These are phyloP conservation scores for Chamaecrista fasciculata DNA, from an alignment of 306 rosid genomes.

Conservation along the genomic window DNA sequence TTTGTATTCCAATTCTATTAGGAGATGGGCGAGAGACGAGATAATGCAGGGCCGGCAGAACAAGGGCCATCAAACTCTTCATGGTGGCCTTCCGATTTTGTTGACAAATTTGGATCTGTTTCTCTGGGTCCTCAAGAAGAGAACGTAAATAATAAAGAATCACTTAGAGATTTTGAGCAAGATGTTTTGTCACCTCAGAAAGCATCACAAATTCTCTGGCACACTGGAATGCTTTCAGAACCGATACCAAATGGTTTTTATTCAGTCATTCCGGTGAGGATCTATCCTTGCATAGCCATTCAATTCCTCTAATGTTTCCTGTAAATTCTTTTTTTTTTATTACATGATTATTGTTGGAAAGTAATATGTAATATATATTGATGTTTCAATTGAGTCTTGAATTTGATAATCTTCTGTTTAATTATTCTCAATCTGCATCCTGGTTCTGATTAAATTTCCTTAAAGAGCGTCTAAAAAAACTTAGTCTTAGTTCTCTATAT, in stretches of 20 bases:
- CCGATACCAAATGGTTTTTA: constrained; percentile 95
- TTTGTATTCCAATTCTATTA: constrained; percentile 47
- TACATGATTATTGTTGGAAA: background rate
- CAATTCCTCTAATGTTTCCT: constrained; percentile 15
- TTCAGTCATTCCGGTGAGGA: constrained; percentile 79
- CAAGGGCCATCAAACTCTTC: constrained; percentile 74
- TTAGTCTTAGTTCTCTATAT: background rate
- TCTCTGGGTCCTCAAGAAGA: constrained; percentile 74
- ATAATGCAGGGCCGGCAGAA: constrained; percentile 61
- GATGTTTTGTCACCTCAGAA: constrained; percentile 67
- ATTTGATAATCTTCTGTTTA: background rate
- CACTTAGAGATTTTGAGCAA: constrained; percentile 49
- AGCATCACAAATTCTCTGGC: constrained; percentile 92
- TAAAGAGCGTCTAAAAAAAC: background rate
- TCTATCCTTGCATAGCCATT: constrained; percentile 6
- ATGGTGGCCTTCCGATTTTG: constrained; percentile 89
- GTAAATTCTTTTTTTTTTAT: background rate
- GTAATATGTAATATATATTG: background rate
- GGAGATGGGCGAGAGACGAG: constrained; percentile 83
- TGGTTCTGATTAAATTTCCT: background rate
- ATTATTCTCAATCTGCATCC: background rate
- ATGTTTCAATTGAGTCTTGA: background rate
- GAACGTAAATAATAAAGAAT: constrained; percentile 58
- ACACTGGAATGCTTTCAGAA: constrained; percentile 84
- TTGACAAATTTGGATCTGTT: constrained; percentile 76